Base-by-base conservation (phyloP, 345 rosid species). In the Draba incana region DNA sequence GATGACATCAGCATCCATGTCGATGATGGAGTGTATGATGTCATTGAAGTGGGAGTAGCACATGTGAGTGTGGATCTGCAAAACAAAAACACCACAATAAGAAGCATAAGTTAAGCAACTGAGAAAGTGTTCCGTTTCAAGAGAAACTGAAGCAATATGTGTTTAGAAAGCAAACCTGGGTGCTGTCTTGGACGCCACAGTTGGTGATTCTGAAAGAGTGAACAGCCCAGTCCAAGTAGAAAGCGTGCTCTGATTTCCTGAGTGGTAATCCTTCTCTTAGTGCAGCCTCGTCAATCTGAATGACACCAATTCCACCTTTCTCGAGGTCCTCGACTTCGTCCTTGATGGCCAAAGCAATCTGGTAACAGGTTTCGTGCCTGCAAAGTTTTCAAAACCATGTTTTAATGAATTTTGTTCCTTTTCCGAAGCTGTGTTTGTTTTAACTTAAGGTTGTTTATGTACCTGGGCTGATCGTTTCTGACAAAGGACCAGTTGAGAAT, bases 131-230 rank as follows among this genome's bases (percentile, higher is more conserved):
- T 44, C 15, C 0, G 2, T 5, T 30, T 49, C 8, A 55, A n/a
- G 39, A 37, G 53, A n/a, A n/a, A 64, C 11, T 57, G 11, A 57
- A 6, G 15, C 6, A 13, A 2, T 9, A 5, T 25, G 31, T 58
- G 8, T 30, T 0, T 35, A 0, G 10, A n/a, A 67, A 54, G 71
- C 64, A 56, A 71, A 94, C 99, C 99, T 94, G 99, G 69, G 92
- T 86, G 62, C 84, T 88, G 85, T 95, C 97, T 78, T 76, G 72
- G 50, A 95, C 96, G 2, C 98, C 99, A 20, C 76, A 68, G 78
- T 95, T 95, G 75, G 99, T 92, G 81, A 95, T 95, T 78, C 98
- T 84, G 84, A 95, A 95, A 42, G 99, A 95, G 91, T 95, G 99
- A 25, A 95, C 99, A 5, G 98, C 99, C 99, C 99, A 92, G 33